These are phyloP conservation scores for Nissolia schottii DNA, from an alignment of 306 rosid species.

Conservation along the genomic window DNA sequence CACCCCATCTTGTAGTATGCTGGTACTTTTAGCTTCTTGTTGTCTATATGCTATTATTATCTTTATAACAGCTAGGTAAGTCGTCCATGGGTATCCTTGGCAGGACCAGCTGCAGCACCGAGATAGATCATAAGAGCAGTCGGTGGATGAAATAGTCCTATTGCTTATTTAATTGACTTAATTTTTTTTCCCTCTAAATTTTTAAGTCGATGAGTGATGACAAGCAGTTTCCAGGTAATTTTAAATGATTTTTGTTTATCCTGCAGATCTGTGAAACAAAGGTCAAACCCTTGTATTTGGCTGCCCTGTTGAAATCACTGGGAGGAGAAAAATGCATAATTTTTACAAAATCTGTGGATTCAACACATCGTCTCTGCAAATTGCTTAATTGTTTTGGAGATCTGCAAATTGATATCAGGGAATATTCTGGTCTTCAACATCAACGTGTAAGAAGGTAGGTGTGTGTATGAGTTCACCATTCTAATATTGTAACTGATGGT, in stretches of 20 bases:
- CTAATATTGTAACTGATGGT: background rate
- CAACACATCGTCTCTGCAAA: conserved; percentile 82
- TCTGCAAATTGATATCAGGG: conserved; percentile 65
- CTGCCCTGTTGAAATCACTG: conserved; percentile 69
- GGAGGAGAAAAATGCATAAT: conserved; percentile 82
- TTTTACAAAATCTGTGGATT: conserved; percentile 87
- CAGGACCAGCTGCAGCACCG: background rate
- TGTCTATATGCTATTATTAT: background rate
- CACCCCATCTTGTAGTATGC: background rate
- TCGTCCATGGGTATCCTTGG: background rate
- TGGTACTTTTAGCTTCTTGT: background rate
- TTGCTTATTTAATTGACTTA: background rate
- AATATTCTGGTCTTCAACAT: conserved; percentile 81
- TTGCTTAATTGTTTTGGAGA: conserved; percentile 64
- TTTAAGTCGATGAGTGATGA: background rate
- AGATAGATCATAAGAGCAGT: background rate
- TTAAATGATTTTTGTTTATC: background rate
- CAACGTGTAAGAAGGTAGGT: conserved; percentile 79
- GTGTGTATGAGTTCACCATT: background rate
- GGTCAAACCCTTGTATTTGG: conserved; percentile 79
- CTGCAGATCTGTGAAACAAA: conserved; percentile 70
- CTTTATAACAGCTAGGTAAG: background rate
- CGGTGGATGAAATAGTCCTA: background rate
- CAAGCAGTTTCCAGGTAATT: conserved; percentile 5
- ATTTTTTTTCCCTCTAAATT: background rate